Percentiles rank a stretch among this genome's conserved stretches.
These are phyloP conservation scores for Myriosclerotinia scirpicola DNA, from an alignment of 2,329 filamentous ascomycete genomes.

Conservation along the genomic window DNA sequence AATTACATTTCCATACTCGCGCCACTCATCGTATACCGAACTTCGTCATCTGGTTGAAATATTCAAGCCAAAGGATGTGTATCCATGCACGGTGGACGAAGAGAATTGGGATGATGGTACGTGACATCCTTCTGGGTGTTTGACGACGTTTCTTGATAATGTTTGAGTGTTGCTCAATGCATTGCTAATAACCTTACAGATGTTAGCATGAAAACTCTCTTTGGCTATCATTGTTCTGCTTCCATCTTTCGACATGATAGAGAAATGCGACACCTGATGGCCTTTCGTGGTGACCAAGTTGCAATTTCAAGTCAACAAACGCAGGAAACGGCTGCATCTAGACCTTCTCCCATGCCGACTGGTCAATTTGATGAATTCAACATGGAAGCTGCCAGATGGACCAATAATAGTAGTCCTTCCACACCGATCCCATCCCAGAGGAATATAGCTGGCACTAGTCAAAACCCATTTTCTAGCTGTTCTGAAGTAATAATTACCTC, in stretches of 20 bases:
- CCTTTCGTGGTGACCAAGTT: background rate
- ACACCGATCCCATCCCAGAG: background rate
- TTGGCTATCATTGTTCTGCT: constrained; percentile 66
- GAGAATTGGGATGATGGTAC: constrained; percentile 58
- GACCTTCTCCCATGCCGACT: background rate
- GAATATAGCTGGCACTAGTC: background rate
- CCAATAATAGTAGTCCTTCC: background rate
- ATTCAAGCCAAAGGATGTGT: constrained; percentile 74
- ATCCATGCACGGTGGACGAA: constrained; percentile 75
- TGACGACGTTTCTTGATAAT: background rate
- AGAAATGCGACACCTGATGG: constrained; percentile 49
- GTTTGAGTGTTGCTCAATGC: background rate
- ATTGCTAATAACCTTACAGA: constrained; percentile 36
- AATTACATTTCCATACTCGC: constrained; percentile 76
- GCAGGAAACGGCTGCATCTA: constrained; percentile 2
- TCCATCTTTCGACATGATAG: constrained; percentile 63
- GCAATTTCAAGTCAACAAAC: constrained; percentile 14
- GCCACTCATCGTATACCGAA: constrained; percentile 84
- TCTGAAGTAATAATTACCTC: background rate
- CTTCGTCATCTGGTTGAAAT: constrained; percentile 67
- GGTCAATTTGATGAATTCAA: background rate
- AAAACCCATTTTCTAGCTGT: background rate
- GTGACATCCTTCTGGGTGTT: background rate
- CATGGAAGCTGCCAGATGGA: background rate
- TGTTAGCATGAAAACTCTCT: constrained; percentile 66